Conservation (phyloP, 1,284 basidiomycete genomes). For the Cystobasidium pallidum region DNA sequence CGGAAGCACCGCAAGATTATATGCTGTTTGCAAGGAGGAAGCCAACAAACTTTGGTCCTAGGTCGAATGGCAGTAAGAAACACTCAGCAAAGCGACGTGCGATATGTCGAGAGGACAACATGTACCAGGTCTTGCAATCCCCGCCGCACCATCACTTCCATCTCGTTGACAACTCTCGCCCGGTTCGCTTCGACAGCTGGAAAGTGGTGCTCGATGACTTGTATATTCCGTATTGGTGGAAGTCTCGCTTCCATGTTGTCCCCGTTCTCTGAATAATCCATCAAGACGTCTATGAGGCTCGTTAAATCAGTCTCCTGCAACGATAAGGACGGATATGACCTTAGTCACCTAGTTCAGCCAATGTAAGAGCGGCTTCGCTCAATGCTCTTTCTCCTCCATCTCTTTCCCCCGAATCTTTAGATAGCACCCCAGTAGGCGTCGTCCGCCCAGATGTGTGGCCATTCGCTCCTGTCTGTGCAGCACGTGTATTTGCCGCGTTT, state of each 20-base stretch:
- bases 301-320: not conserved
- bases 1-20: constrained; percentile 84
- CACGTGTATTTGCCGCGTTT: constrained; percentile 36
- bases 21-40: constrained; percentile 89
- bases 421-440: constrained; percentile 16
- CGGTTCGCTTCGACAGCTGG: constrained; percentile 72
- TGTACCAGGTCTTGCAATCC: constrained; percentile 72
- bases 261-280: constrained; percentile 17
- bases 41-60: constrained; percentile 87
- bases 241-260: constrained; percentile 3
- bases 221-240: constrained; percentile 65
- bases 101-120: not conserved
- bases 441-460: constrained; percentile 2
- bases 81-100: not conserved
- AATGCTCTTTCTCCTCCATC: constrained; percentile 67
- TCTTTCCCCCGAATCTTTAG: not conserved
- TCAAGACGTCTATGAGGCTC: constrained; percentile 13
- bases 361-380: constrained; percentile 84
- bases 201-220: constrained; percentile 69
- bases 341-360: constrained; percentile 78
- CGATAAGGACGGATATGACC: not conserved
- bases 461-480: not conserved
- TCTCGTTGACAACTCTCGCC: constrained; percentile 71
- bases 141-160: constrained; percentile 81
- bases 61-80: not conserved